Evolutionary conservation across 331 rosid genomes (phyloP).

Genomic region (Quercus phellos): DNA sequence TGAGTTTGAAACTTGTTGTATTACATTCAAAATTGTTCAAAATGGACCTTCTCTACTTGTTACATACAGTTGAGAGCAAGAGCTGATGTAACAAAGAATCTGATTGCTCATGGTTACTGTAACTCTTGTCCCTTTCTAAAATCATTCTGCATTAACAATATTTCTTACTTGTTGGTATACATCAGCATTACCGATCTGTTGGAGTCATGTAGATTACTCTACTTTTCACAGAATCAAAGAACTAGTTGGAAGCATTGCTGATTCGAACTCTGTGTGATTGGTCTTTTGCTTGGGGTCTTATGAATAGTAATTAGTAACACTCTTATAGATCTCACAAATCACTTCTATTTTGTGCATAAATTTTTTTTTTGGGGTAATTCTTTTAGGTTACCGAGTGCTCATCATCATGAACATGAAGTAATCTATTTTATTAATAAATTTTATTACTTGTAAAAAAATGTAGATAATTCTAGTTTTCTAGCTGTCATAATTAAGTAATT

Average conservation of each 20-base stretch:
- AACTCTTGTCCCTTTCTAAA: not conserved
- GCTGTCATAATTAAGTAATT: not conserved
- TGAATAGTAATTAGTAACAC: too few relatives aligned
- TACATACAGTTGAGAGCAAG: not conserved
- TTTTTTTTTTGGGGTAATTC: too few relatives aligned
- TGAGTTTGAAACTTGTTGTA: not conserved
- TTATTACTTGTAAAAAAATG: too few relatives aligned
- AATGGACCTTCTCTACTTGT: not conserved
- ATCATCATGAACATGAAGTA: too few relatives aligned
- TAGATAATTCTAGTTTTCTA: not conserved
- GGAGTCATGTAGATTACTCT: not conserved
- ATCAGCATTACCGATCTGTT: not conserved
- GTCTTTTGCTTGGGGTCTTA: too few relatives aligned
- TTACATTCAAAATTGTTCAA: not conserved
- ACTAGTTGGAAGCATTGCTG: too few relatives aligned
- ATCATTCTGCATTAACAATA: slow-evolving; percentile 12
- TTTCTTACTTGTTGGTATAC: not conserved
- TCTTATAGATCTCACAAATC: too few relatives aligned
- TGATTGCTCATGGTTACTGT: not conserved
- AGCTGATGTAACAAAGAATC: slow-evolving; percentile 8
- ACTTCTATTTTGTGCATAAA: too few relatives aligned
- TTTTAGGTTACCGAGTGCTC: too few relatives aligned
- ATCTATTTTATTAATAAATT: too few relatives aligned
- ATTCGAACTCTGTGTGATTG: too few relatives aligned
- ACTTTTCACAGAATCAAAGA: not conserved